Conservation (phyloP, 148 eudicot species). For the Limonium bicolor region DNA sequence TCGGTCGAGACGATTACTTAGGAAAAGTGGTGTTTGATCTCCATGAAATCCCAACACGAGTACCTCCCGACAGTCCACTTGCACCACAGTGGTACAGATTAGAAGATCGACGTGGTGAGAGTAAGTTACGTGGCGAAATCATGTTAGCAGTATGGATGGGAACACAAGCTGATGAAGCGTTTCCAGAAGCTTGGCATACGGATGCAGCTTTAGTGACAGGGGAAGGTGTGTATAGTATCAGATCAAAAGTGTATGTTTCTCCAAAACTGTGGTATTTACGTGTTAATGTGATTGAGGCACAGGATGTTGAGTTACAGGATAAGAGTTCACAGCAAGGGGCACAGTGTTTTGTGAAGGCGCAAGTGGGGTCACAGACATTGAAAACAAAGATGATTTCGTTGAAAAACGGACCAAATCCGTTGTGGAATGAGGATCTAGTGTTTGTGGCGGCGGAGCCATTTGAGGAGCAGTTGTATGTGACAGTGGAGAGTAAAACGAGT, state of each 20-base stretch:
- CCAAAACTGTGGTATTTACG: constrained; percentile 33
- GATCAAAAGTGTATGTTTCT: constrained; percentile 29
- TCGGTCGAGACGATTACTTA: constrained; percentile 26
- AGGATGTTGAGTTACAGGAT: constrained; percentile 26
- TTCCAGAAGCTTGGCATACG: constrained; percentile 38
- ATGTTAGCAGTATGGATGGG: constrained; percentile 44
- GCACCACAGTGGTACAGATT: constrained; percentile 34
- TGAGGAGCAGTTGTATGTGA: constrained; percentile 17
- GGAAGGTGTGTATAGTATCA: constrained; percentile 21
- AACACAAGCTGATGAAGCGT: constrained; percentile 37
- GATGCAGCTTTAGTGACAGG: constrained; percentile 26
- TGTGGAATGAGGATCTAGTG: constrained; percentile 33
- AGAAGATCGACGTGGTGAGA: constrained; percentile 27
- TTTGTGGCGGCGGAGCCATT: constrained; percentile 34
- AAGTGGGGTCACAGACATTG: constrained; percentile 19
- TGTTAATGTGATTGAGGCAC: constrained; percentile 31
- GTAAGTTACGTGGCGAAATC: constrained; percentile 21
- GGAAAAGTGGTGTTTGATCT: constrained; percentile 28
- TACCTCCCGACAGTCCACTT: constrained; percentile 35
- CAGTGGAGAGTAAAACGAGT: constrained; percentile 20
- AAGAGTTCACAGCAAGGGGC: constrained; percentile 17
- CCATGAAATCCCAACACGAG: constrained; percentile 27
- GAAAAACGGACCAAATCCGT: constrained; percentile 17
- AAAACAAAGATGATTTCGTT: constrained; percentile 17
- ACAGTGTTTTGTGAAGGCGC: constrained; percentile 21